phyloP scores from a whole-genome alignment of 306 rosid species.

The Cucurbita moschata region DNA sequence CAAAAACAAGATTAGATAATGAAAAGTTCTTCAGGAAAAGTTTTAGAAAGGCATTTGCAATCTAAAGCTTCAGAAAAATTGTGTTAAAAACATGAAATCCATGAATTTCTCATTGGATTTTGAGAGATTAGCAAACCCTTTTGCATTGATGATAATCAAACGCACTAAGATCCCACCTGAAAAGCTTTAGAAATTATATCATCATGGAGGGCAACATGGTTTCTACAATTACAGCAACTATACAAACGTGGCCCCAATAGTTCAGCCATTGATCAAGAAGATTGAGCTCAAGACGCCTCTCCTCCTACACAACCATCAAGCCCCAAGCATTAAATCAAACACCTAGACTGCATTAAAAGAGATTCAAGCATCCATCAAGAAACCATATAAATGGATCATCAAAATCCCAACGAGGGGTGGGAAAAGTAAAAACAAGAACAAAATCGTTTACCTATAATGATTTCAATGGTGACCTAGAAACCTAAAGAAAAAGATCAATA shows the following conservation, averaged over 20 bases:
- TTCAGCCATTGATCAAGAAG: constrained; percentile 52
- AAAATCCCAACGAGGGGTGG: not conserved
- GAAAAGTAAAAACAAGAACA: not conserved
- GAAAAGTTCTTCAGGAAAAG: not conserved
- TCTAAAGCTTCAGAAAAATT: not conserved
- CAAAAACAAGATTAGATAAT: constrained; percentile 17
- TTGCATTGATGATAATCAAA: not conserved
- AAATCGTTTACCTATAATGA: constrained; percentile 27
- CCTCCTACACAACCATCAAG: not conserved
- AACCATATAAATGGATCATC: not conserved
- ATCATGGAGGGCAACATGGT: constrained; percentile 86
- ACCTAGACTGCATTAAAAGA: not conserved
- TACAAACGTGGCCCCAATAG: constrained; percentile 79
- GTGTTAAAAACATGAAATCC: no score
- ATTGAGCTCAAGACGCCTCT: constrained; percentile 18
- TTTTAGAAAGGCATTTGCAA: no score
- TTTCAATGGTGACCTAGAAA: constrained; percentile 26
- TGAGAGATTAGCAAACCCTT: not conserved
- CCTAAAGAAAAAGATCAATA: constrained; percentile 33
- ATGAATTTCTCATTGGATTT: not conserved
- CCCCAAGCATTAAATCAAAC: not conserved
- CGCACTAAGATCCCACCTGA: constrained; percentile 38
- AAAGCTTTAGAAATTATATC: constrained; percentile 96
- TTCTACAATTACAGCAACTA: constrained; percentile 89
- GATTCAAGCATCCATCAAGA: constrained; percentile 5